Percentiles rank a stretch among this genome's conserved stretches.
phyloP scores from a whole-genome alignment of 441 rosid genomes.

The Jatropha podagrica region DNA sequence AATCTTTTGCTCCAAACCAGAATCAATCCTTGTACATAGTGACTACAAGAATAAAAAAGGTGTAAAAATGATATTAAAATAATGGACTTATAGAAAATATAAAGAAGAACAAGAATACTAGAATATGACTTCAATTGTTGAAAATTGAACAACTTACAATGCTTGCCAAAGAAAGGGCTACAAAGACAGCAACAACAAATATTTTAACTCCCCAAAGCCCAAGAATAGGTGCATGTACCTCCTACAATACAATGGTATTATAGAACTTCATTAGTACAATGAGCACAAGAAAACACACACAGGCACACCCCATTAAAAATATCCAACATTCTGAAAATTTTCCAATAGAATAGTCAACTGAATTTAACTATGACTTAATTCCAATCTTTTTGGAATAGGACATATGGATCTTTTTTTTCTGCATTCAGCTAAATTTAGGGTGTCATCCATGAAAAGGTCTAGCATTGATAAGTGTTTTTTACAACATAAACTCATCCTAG shows the following conservation, averaged over 20 bases:
- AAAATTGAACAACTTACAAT: conserved; percentile 56
- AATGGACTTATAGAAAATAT: background rate
- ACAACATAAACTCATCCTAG: background rate
- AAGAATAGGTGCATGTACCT: conserved; percentile 86
- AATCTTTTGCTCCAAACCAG: conserved; percentile 94
- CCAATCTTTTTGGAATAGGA: background rate
- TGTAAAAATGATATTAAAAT: background rate
- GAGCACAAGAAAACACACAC: background rate
- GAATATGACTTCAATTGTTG: background rate
- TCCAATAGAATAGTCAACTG: background rate
- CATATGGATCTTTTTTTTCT: background rate
- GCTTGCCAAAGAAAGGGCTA: conserved; percentile 76
- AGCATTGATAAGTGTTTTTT: background rate
- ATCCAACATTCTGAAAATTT: background rate
- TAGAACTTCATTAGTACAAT: conserved; percentile 6
- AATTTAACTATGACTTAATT: background rate
- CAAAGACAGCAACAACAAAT: conserved; percentile 61
- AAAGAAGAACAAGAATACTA: background rate
- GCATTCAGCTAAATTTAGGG: background rate
- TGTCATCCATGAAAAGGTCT: background rate
- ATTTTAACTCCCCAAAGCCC: conserved; percentile 75
- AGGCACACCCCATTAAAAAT: background rate
- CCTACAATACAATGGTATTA: conserved; percentile 40
- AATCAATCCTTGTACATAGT: conserved; percentile 71
- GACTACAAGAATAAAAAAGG: conserved; percentile 41